Percentiles rank a stretch among this genome's conserved stretches.
Evolutionary conservation across 345 rosid genomes (phyloP).

Genomic region (Eucalyptus pauciflora): DNA sequence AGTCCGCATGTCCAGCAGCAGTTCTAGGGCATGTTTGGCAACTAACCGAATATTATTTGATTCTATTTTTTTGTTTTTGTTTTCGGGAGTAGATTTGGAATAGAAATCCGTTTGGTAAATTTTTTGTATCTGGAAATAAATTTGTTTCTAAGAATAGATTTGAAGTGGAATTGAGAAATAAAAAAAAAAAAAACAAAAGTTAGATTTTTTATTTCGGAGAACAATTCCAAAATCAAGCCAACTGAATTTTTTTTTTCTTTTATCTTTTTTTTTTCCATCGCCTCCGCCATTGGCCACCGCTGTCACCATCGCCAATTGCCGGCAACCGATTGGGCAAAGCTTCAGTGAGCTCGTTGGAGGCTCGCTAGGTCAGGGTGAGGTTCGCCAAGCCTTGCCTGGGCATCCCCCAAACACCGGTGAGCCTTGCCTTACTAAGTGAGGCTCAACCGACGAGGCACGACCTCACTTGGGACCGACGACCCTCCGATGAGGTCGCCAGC

Average conservation of each 20-base stretch:
- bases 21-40: fast-evolving
- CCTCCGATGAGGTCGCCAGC: fast-evolving
- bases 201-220: fast-evolving
- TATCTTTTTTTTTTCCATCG: too few relatives aligned
- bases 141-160: fast-evolving
- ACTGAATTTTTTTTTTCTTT: too few relatives aligned
- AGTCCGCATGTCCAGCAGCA: fast-evolving
- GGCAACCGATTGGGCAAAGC: fast-evolving
- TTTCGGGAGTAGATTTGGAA: fast-evolving
- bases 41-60: fast-evolving
- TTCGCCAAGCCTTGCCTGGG: fast-evolving
- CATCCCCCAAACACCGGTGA: fast-evolving
- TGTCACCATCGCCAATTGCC: fast-evolving
- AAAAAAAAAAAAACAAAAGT: too few relatives aligned
- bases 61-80: fast-evolving
- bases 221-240: too few relatives aligned
- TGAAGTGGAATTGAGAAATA: fast-evolving
- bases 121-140: fast-evolving
- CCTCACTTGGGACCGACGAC: too few relatives aligned
- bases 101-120: fast-evolving
- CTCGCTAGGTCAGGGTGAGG: fast-evolving
- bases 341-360: fast-evolving
- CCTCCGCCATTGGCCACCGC: fast-evolving
- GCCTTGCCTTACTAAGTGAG: fast-evolving
- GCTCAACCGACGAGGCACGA: too few relatives aligned